phyloP scores from a whole-genome alignment of 2,329 filamentous ascomycete species.

The Aspergillus neoniger region DNA sequence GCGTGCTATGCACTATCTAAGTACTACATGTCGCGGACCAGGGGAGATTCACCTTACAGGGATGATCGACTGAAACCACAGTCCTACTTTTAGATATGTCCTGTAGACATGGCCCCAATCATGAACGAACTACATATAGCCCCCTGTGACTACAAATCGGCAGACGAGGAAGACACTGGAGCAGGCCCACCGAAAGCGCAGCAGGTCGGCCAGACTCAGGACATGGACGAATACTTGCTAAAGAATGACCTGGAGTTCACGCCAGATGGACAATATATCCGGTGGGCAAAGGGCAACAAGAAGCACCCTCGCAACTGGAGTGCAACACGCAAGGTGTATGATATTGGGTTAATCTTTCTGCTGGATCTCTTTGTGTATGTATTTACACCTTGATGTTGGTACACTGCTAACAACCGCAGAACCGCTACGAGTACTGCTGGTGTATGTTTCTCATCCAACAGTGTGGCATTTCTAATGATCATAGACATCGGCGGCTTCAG shows the following conservation, averaged over 20 bases:
- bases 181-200: no score
- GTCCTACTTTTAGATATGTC: not conserved
- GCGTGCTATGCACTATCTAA: not conserved
- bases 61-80: not conserved
- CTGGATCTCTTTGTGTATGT: constrained; percentile 27
- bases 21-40: not conserved
- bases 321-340: constrained; percentile 23
- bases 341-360: constrained; percentile 26
- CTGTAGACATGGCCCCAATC: not conserved
- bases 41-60: not conserved
- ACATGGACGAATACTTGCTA: not conserved
- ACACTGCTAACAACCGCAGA: constrained; percentile 7
- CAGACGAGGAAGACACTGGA: no score
- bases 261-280: constrained; percentile 16
- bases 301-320: constrained; percentile 29
- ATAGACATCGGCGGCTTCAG: constrained; percentile 20
- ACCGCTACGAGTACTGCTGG: constrained; percentile 18
- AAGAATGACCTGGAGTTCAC: constrained; percentile 20
- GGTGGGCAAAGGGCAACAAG: constrained; percentile 19
- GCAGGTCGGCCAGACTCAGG: no score
- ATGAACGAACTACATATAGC: no score
- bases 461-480: not conserved
- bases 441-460: constrained; percentile 5
- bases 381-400: not conserved
- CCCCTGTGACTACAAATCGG: no score